Base-by-base conservation (phyloP, 257 asterid genomes). In the Haberlea rhodopensis region DNA sequence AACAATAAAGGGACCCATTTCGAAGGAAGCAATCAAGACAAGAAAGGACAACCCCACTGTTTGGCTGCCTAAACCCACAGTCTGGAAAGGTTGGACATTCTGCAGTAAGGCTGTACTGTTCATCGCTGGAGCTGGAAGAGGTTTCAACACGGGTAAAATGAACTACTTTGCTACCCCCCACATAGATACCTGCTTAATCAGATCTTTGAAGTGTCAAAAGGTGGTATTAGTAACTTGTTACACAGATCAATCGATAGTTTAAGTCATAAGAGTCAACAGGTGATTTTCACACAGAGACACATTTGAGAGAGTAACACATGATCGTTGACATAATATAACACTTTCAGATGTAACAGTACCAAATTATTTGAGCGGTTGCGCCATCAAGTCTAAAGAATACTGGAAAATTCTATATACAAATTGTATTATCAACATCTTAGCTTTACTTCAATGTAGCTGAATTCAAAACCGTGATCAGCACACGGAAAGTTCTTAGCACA, bases 81-180 rank as follows among this genome's bases (percentile, higher is more conserved):
- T 92, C 97, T 0, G 99, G 99, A 60, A 73, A 84, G 11, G 76
- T 68, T 2, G 81, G 87, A 66, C 99, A 89, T 46, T 82, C 74
- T 4, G 73, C 71, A 27, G 80, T 62, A 4, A 21, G 75, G 63
- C 56, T 34, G 67, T 77, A 65, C 26, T 69, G 59, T 61, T 76
- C 78, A 13, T 64, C 75, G 6, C 59, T 75, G 72, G 89, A 40
- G 18, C 64, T 57, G 13, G 76, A 53, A 55, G 87, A 68, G 65
- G 75, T 37, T 24, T 64, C 78, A 26, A 72, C 72, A n/a, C 87
- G 92, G 61, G 96, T 85, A 22, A 92, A 92, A 74, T 87, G 96
- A 64, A 89, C 97, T 57, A 92, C 96, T 78, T 92, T 92, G 85
- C 88, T 81, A 37, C 96, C 83, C 53, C 99, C 99, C 57, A 89